Base-by-base conservation (phyloP, 805 yeast species). In the Priceomyces haplophilus region DNA sequence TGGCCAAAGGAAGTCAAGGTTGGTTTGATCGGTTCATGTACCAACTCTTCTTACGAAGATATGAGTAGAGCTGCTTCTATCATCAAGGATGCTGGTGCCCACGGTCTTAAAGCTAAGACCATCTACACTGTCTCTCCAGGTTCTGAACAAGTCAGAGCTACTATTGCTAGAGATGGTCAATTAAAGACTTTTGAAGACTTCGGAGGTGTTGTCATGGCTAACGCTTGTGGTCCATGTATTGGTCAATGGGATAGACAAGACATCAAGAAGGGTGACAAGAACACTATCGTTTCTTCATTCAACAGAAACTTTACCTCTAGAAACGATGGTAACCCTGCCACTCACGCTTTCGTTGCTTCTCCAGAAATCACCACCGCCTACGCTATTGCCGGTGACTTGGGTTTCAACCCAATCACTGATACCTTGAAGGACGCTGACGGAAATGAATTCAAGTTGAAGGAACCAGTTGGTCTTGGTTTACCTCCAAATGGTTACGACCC, bases 161-260 rank as follows among this genome's bases (percentile, higher is more conserved):
- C 98, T 52, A 91, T 91, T 66, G 97, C 85, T 65, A 85, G 96
- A 69, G 98, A 91, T 67, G 97, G 98, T 49, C 84, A 86, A 67
- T 80, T 91, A 55, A 75, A 84, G 55, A 85, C 93, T 54, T 89
- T 91, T 70, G 82, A 83, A 62, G 88, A 88, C 60, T 86, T 85
- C 58, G 97, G 97, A 56, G 98, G 96, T 65, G 78, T 84, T 48
- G 97, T 91, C 43, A 76, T 91, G 63, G 97, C 98, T 48, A 91
- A 91, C 65, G 98, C 98, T 46, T 91, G 98, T 78, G 98, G 98
- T 62, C 98, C 98, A 64, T 90, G 98, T 80, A 90, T 90, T 64
- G 98, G 98, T 62, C 97, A 91, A 78, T 91, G 98, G 98, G 97
- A 90, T 69, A 85, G 98, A 73, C 85, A 78, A 61, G 90, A 87